Conservation (phyloP, 169 alveolate species). For the Amoebophrya sp. region DNA sequence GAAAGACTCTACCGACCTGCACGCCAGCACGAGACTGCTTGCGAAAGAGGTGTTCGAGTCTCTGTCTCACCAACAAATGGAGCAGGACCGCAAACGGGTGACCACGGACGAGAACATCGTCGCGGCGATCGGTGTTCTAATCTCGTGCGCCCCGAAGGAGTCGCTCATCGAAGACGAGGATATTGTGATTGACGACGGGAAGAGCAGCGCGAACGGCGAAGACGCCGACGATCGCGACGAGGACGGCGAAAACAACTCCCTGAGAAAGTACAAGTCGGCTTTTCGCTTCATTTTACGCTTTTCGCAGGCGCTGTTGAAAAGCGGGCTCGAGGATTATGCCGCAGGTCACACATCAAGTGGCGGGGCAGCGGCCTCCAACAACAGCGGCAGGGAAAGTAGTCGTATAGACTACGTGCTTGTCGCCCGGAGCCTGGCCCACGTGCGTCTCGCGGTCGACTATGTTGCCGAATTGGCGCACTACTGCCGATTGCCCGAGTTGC, state of each 20-base stretch:
- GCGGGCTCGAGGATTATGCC: background rate
- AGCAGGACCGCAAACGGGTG: too few species aligned
- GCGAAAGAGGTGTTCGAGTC: background rate
- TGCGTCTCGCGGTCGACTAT: background rate
- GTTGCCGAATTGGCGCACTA: background rate
- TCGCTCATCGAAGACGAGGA: background rate
- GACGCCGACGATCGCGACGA: background rate
- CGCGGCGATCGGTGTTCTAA: background rate
- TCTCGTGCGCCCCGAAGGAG: background rate
- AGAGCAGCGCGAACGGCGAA: background rate
- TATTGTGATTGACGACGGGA: background rate
- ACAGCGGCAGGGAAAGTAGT: background rate
- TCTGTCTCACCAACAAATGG: background rate
- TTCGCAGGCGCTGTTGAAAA: background rate
- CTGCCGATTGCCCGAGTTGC: background rate
- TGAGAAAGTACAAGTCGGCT: background rate
- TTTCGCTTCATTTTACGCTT: background rate
- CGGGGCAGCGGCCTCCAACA: too few species aligned
- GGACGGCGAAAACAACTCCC: background rate
- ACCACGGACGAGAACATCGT: too few species aligned
- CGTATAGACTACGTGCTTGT: background rate
- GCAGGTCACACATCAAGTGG: background rate
- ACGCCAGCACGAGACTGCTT: too few species aligned
- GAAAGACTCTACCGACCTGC: too few species aligned
- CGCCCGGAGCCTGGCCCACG: background rate